Evolutionary conservation across 176 grass and related monocot species (phyloP).

Genomic region (Eleusine indica): DNA sequence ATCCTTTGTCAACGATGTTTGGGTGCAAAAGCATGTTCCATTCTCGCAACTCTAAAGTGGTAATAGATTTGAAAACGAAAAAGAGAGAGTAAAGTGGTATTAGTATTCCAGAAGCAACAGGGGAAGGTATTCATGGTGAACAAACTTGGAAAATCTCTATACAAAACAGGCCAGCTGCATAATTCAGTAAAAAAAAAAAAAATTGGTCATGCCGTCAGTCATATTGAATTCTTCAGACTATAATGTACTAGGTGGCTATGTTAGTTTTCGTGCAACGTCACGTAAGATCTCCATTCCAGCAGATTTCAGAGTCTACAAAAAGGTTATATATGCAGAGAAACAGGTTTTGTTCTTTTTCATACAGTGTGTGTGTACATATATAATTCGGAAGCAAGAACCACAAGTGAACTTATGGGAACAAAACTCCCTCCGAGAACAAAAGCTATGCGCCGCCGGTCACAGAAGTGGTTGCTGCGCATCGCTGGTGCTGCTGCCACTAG

Average conservation of each 20-base stretch:
- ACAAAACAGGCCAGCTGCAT: too few species aligned
- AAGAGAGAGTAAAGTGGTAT: too few species aligned
- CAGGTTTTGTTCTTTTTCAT: conserved; percentile 5
- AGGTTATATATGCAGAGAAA: conserved; percentile 18
- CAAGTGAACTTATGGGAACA: conserved; percentile 12
- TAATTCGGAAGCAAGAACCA: conserved; percentile 3
- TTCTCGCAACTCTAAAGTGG: too few species aligned
- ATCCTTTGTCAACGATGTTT: too few species aligned
- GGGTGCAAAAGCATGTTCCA: too few species aligned
- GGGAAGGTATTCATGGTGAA: too few species aligned
- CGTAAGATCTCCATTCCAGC: neutral
- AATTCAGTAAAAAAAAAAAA: too few species aligned
- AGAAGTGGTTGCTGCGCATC: neutral
- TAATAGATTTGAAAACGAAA: too few species aligned
- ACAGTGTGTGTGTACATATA: conserved; percentile 14
- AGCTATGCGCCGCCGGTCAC: conserved; percentile 5
- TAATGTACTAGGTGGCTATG: neutral
- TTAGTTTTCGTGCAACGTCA: neutral
- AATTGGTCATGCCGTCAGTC: too few species aligned
- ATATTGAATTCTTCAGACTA: neutral
- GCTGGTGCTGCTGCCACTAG: neutral
- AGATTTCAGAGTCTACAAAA: conserved; percentile 6
- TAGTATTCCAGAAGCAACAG: too few species aligned
- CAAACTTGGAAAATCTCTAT: too few species aligned
- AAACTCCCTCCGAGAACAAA: neutral